Evolutionary conservation across 2,329 filamentous ascomycete species (phyloP), one percentile per base, ranked within the genome.

Genomic region (Xylariaceae sp.): DNA sequence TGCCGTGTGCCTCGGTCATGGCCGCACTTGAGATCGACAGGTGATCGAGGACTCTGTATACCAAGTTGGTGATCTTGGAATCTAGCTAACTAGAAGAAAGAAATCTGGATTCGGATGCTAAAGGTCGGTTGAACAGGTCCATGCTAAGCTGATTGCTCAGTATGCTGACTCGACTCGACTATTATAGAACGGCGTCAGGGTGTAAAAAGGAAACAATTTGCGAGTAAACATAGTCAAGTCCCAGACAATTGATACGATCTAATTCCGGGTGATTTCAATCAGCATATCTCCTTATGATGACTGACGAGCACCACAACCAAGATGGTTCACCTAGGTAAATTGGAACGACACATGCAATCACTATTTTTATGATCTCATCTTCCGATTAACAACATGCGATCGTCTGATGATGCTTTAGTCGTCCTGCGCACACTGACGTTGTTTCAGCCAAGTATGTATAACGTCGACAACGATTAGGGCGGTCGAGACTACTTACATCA

Each of bases 171-270:
- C 68, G 66, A 70, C 70, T 67, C 64, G 65, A 66, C 67, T 48
- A 50, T 67, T 48, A 50, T 74, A 74, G 72, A 75, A 74, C 69
- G 74, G 77, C 73, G 76, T 75, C 69, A 57, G 60, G 75, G 75
- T 72, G 73, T 67, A 74, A 62, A 74, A n/a, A n/a, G n/a, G n/a
- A n/a, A 74, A 73, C 72, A 66, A 65, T 72, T 73, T 61, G 61
- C 53, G 56, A 52, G 56, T 50, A 40, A 52, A 57, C 20, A 46
- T 48, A 29, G 37, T 40, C 56, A 37, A 48, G 41, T 45, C 44
- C 26, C 37, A 41, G 18, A 41, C 29, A 41, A 47, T 29, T 50
- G 26, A 53, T 32, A 44, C 50, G 40, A n/a, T 48, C 50, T 56
- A 20, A 5, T 40, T 14, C n/a, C n/a, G n/a, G 23, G 40, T 40